Conservation (phyloP, 2,329 filamentous ascomycete species). For the Ophiostoma triangulosporum region DNA sequence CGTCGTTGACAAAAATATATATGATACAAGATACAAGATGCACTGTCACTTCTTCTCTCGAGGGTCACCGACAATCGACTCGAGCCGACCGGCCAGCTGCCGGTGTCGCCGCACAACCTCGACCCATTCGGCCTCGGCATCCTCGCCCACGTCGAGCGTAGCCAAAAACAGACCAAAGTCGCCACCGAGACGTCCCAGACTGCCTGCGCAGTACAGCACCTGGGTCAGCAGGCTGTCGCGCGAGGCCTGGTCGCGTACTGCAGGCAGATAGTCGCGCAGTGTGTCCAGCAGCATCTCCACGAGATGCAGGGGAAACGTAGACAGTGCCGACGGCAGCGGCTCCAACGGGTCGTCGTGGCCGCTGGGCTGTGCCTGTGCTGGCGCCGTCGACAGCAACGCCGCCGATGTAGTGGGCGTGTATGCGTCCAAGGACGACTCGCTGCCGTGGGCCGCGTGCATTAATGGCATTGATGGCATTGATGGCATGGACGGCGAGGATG, state of each 20-base stretch:
- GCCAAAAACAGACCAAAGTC: conserved; percentile 88
- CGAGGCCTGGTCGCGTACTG: conserved; percentile 64
- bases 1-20: too few relatives aligned
- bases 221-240: conserved; percentile 84
- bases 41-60: not conserved
- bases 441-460: too few relatives aligned
- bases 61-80: conserved; percentile 47
- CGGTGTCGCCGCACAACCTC: conserved; percentile 81
- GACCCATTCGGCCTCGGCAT: conserved; percentile 60
- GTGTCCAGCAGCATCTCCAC: conserved; percentile 70
- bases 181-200: conserved; percentile 74
- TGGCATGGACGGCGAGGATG: not conserved
- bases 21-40: too few relatives aligned
- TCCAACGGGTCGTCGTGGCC: conserved; percentile 22
- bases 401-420: not conserved
- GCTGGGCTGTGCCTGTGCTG: too few relatives aligned
- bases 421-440: not conserved
- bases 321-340: conserved; percentile 59
- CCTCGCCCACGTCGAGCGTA: conserved; percentile 32
- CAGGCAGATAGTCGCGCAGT: conserved; percentile 62
- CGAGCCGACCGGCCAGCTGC: conserved; percentile 65
- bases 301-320: conserved; percentile 74
- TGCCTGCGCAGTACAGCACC: conserved; percentile 84
- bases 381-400: too few relatives aligned
- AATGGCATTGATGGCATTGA: conserved; percentile 5